A percentile compares a stretch with the other conserved stretches of the same genome.
phyloP scores from a whole-genome alignment of 441 rosid species.

The Codiaeum variegatum region DNA sequence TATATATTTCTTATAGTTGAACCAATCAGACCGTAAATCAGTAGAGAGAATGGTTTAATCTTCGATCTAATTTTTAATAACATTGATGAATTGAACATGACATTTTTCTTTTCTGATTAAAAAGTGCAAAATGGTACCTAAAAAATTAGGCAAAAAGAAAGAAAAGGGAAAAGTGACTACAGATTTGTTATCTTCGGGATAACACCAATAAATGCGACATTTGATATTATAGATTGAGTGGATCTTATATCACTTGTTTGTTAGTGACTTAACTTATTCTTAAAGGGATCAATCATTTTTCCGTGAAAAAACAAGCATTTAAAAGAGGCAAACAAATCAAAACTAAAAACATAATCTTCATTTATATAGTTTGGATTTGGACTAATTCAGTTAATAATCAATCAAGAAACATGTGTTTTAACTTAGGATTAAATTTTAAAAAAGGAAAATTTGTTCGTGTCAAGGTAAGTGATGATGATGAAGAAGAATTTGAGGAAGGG shows the following conservation, averaged over 20 bases:
- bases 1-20: too few species aligned
- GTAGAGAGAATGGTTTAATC: too few species aligned
- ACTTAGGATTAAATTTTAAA: slow-evolving; percentile 22
- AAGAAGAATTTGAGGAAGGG: slow-evolving; percentile 13
- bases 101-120: background rate
- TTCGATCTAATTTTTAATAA: too few species aligned
- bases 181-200: slow-evolving; percentile 1
- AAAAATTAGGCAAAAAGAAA: background rate
- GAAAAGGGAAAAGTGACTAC: background rate
- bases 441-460: slow-evolving; percentile 24
- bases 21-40: too few species aligned
- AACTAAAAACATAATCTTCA: background rate
- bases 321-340: background rate
- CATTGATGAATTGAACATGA: slow-evolving; percentile 1
- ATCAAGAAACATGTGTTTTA: slow-evolving; percentile 18
- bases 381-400: background rate
- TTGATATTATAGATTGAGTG: background rate
- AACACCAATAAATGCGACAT: background rate
- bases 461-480: slow-evolving; percentile 11
- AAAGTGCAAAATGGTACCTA: slow-evolving; percentile 2
- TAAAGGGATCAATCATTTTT: slow-evolving; percentile 16
- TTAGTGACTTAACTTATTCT: slow-evolving; percentile 26
- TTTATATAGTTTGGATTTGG: background rate
- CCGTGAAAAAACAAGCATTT: background rate
- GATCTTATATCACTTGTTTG: slow-evolving; percentile 17